Percentiles rank a stretch among this genome's conserved stretches.
Conservation (phyloP, 192 early-diverging fungal species). For the Coemansia sp. region DNA sequence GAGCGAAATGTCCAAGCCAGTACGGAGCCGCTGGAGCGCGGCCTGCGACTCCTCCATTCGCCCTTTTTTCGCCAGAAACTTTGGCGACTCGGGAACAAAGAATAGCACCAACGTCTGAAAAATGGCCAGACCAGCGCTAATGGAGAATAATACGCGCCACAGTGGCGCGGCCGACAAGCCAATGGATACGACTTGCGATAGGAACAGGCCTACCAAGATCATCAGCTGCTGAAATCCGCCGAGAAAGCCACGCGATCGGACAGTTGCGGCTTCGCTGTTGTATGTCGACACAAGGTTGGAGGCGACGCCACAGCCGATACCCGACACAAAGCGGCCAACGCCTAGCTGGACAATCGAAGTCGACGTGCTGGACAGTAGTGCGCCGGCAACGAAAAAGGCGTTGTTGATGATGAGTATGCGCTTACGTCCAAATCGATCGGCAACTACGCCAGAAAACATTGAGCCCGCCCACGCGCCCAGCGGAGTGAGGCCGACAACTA, state of each 20-base stretch:
- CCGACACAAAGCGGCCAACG: conserved; percentile 70
- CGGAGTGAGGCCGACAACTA: conserved; percentile 58
- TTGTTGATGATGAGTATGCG: conserved; percentile 67
- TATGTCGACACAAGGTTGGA: conserved; percentile 81
- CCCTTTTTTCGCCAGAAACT: conserved; percentile 61
- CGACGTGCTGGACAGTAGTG: conserved; percentile 62
- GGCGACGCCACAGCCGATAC: conserved; percentile 73
- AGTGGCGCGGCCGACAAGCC: conserved; percentile 58
- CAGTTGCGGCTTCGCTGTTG: conserved; percentile 73
- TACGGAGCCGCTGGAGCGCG: conserved; percentile 58
- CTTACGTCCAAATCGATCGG: conserved; percentile 70
- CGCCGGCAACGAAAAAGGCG: conserved; percentile 61
- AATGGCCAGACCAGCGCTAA: conserved; percentile 59
- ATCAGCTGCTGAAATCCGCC: conserved; percentile 85
- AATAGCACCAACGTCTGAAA: conserved; percentile 67
- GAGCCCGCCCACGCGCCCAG: conserved; percentile 80
- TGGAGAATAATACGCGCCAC: conserved; percentile 75
- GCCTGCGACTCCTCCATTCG: conserved; percentile 55
- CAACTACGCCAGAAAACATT: conserved; percentile 61
- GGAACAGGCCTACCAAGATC: conserved; percentile 77
- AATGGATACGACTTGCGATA: conserved; percentile 68
- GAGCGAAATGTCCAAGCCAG: conserved; percentile 41
- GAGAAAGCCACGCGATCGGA: conserved; percentile 66
- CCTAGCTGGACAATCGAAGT: conserved; percentile 52
- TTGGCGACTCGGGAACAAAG: conserved; percentile 78